phyloP scores from a whole-genome alignment of 2,329 filamentous ascomycete species.

The Fusarium robinianum region DNA sequence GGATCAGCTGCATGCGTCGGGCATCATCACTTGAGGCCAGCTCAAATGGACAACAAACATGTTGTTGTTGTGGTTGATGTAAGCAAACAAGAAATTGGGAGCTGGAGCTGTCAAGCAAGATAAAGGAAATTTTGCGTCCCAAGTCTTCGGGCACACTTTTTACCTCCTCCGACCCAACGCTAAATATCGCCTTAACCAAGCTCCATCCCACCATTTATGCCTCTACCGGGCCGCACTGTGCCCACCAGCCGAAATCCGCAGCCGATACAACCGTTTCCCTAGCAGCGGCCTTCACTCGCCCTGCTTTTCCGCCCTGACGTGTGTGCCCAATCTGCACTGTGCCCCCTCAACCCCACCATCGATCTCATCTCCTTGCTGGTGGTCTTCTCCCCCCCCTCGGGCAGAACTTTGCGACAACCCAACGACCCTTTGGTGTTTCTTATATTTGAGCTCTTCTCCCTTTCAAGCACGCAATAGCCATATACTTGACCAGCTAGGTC shows the following conservation, averaged over 20 bases:
- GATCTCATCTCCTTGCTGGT: constrained; percentile 31
- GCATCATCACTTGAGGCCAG: constrained; percentile 11
- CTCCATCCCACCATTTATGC: constrained; percentile 36
- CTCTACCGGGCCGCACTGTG: constrained; percentile 36
- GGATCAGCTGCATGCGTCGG: background rate
- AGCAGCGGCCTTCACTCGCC: constrained; percentile 16
- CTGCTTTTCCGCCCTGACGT: constrained; percentile 13
- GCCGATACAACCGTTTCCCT: constrained; percentile 11
- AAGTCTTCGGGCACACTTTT: background rate
- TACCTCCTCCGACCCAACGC: constrained; percentile 5
- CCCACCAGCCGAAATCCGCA: background rate
- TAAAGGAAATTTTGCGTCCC: background rate
- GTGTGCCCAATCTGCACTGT: constrained; percentile 43
- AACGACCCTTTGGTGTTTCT: constrained; percentile 19
- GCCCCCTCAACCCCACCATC: constrained; percentile 45
- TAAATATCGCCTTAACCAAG: constrained; percentile 35
- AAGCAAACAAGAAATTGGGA: constrained; percentile 13
- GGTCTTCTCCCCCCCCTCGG: constrained; percentile 31
- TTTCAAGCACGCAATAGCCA: constrained; percentile 12
- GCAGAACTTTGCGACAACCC: constrained; percentile 44
- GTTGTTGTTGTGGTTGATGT: constrained; percentile 15
- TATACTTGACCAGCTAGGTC: constrained; percentile 19
- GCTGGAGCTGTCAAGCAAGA: constrained; percentile 1
- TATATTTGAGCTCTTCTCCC: constrained; percentile 2
- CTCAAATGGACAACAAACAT: constrained; percentile 1